phyloP scores from a whole-genome alignment of 306 rosid genomes.

The Corylus heterophylla region DNA sequence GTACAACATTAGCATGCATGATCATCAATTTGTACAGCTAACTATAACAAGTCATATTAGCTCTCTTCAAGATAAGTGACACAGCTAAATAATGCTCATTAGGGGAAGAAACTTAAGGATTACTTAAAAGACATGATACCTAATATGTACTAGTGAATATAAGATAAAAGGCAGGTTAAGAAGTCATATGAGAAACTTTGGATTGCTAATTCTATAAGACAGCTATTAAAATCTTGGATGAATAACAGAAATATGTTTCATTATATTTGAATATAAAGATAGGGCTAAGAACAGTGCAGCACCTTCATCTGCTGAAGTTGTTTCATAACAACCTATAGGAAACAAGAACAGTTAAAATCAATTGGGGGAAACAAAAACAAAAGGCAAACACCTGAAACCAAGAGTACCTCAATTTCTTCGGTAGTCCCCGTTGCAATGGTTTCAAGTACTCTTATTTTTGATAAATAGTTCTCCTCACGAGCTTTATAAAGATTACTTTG shows the following conservation, averaged over 20 bases:
- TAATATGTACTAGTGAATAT: background rate
- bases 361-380: slow-evolving; percentile 21
- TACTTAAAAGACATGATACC: background rate
- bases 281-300: slow-evolving; percentile 29
- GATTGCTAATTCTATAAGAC: background rate
- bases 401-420: slow-evolving; percentile 79
- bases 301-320: slow-evolving; percentile 87
- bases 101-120: background rate
- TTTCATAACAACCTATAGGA: slow-evolving; percentile 64
- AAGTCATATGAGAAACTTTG: background rate
- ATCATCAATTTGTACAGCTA: background rate
- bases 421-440: slow-evolving; percentile 70
- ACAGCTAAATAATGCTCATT: background rate
- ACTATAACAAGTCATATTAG: background rate
- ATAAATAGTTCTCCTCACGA: slow-evolving; percentile 82
- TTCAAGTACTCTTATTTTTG: slow-evolving; percentile 76
- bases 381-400: slow-evolving; percentile 22
- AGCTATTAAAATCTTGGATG: slow-evolving; percentile 4
- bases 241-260: slow-evolving; percentile 10
- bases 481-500: slow-evolving; percentile 68
- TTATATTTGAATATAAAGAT: slow-evolving; percentile 25
- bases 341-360: slow-evolving; percentile 23
- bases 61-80: background rate
- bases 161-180: background rate
- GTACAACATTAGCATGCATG: background rate